Evolutionary conservation across 2,329 filamentous ascomycete genomes (phyloP).

Genomic region (Diaporthe vaccinii): DNA sequence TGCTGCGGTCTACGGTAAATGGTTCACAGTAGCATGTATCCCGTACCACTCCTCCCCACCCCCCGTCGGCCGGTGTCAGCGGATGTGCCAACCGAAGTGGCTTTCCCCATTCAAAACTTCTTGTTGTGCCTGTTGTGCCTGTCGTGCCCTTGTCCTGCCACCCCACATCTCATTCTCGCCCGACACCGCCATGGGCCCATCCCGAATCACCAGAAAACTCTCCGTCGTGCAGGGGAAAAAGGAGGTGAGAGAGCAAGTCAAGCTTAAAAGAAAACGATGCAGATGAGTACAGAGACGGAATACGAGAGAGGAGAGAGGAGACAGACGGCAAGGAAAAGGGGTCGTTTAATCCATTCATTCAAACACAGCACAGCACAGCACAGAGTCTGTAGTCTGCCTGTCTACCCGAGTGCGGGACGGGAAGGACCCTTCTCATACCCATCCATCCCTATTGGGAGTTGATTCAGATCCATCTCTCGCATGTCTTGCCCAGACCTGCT

Average conservation of each 20-base stretch:
- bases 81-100: conserved; percentile 37
- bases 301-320: neutral
- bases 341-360: neutral
- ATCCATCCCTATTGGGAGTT: neutral
- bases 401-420: neutral
- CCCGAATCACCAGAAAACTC: conserved; percentile 30
- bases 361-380: neutral
- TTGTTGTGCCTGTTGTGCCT: conserved; percentile 29
- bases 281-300: neutral
- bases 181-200: conserved; percentile 33
- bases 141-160: conserved; percentile 23
- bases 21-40: neutral
- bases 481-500: conserved; percentile 33
- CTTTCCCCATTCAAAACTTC: conserved; percentile 28
- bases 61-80: conserved; percentile 27
- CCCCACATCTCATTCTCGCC: conserved; percentile 36
- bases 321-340: conserved; percentile 8
- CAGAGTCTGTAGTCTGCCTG: neutral
- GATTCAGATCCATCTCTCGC: conserved; percentile 36
- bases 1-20: neutral
- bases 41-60: neutral
- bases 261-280: neutral
- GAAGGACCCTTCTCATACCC: neutral
- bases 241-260: conserved; percentile 18
- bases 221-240: conserved; percentile 22